Conservation (phyloP, 768 basidiomycete genomes). For the Cyathus striatus region DNA sequence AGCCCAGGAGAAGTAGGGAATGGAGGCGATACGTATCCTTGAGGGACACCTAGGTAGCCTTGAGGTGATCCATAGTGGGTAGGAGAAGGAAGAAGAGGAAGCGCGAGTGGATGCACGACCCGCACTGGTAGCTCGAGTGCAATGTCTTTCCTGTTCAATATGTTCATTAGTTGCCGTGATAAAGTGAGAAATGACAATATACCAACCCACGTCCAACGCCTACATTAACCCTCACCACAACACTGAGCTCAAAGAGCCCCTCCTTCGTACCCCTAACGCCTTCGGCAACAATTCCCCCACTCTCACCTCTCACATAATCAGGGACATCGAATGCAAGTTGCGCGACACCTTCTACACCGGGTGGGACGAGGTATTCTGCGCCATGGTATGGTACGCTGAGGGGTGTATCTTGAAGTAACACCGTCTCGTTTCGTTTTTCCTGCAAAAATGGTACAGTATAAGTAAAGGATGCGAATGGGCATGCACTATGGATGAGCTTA, state of each 20-base stretch:
- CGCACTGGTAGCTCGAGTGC: constrained; percentile 57
- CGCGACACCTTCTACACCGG: constrained; percentile 74
- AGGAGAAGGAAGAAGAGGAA: constrained; percentile 27
- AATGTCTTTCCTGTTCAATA: constrained; percentile 60
- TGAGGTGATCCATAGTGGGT: constrained; percentile 12
- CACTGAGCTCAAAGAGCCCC: constrained; percentile 9
- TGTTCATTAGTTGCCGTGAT: background rate
- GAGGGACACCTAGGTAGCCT: no score
- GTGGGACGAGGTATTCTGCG: constrained; percentile 67
- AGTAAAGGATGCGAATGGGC: no score
- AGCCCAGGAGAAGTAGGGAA: no score
- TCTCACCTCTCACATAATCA: constrained; percentile 53
- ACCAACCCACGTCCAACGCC: constrained; percentile 26
- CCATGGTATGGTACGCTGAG: constrained; percentile 69
- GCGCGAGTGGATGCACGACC: constrained; percentile 59
- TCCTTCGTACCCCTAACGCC: constrained; percentile 50
- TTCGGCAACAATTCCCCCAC: constrained; percentile 53
- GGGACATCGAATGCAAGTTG: constrained; percentile 81
- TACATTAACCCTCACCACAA: constrained; percentile 6
- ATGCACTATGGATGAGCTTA: no score
- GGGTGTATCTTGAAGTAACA: constrained; percentile 65
- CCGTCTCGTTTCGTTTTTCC: no score
- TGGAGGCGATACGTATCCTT: no score
- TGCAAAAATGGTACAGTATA: no score
- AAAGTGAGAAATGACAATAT: constrained; percentile 46